Percentiles rank a stretch among this genome's conserved stretches.
phyloP scores from a whole-genome alignment of 768 basidiomycete species.

The Hypsizygus marmoreus region DNA sequence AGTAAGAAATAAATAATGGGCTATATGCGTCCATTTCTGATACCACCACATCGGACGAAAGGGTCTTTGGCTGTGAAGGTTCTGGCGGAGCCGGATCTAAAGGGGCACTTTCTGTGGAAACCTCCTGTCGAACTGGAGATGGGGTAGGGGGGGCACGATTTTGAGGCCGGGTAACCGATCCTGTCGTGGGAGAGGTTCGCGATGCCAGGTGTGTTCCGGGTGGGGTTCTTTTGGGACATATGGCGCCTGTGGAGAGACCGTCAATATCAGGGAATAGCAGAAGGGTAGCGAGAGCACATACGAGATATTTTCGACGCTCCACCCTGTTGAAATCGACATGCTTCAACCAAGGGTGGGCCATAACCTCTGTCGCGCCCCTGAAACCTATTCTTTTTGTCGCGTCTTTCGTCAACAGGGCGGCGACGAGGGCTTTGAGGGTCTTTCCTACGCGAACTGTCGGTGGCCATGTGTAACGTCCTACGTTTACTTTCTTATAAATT shows the following conservation, averaged over 20 bases:
- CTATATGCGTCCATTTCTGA: too few relatives aligned
- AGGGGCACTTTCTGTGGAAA: conserved; percentile 18
- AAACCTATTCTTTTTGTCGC: conserved; percentile 41
- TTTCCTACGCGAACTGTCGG: conserved; percentile 33
- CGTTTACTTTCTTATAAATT: conserved; percentile 27
- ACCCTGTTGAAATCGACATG: conserved; percentile 51
- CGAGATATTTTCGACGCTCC: conserved; percentile 42
- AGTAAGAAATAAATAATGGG: too few relatives aligned
- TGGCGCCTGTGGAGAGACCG: conserved; percentile 39
- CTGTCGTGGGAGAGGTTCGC: conserved; percentile 35
- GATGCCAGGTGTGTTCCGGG: conserved; percentile 37
- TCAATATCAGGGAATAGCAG: not conserved
- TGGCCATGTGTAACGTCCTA: conserved; percentile 41
- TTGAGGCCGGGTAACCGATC: conserved; percentile 40
- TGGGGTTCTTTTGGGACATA: conserved; percentile 31
- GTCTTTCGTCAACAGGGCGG: conserved; percentile 39
- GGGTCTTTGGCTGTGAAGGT: not conserved
- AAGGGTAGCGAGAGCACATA: conserved; percentile 28
- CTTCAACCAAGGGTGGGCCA: conserved; percentile 45
- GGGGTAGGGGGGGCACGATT: conserved; percentile 31
- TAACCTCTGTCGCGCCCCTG: conserved; percentile 32
- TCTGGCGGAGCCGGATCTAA: not conserved
- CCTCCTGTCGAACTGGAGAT: conserved; percentile 39
- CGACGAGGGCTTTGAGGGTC: conserved; percentile 43
- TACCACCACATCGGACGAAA: too few relatives aligned